Percentiles rank a stretch among this genome's conserved stretches.
Conservation (phyloP, 768 basidiomycete genomes). For the Termitomyces sp. region DNA sequence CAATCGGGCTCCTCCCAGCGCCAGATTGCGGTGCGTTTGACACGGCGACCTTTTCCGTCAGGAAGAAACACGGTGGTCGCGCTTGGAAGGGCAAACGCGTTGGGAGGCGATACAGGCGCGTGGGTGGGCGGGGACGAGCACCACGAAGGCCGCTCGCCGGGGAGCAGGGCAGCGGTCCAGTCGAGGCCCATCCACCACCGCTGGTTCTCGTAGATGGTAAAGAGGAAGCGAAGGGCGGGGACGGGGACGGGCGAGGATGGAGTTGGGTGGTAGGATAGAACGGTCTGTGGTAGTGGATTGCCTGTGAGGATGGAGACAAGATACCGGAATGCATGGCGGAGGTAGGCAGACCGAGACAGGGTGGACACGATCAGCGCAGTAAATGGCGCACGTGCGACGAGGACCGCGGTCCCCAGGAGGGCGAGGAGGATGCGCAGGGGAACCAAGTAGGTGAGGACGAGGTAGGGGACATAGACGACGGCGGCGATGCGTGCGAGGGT, state of each 20-base stretch:
- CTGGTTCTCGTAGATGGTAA: constrained; percentile 92
- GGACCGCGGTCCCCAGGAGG: constrained; percentile 32
- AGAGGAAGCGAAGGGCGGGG: constrained; percentile 65
- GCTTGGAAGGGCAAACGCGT: constrained; percentile 61
- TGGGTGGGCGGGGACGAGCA: constrained; percentile 41
- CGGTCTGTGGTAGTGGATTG: constrained; percentile 38
- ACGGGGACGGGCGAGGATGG: constrained; percentile 26
- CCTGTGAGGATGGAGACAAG: constrained; percentile 49
- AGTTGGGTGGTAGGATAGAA: constrained; percentile 27
- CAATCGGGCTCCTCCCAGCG: constrained; percentile 90
- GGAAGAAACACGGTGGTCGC: constrained; percentile 53
- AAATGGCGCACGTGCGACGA: constrained; percentile 69
- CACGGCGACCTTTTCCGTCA: constrained; percentile 36
- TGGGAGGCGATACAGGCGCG: constrained; percentile 62
- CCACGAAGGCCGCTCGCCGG: constrained; percentile 89
- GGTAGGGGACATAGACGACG: constrained; percentile 58
- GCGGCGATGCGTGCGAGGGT: constrained; percentile 51
- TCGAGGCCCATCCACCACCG: constrained; percentile 98
- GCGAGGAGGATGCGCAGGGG: constrained; percentile 58
- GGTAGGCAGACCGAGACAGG: constrained; percentile 60
- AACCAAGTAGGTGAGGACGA: constrained; percentile 56
- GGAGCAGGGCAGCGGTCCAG: constrained; percentile 90
- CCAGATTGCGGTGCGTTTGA: constrained; percentile 79
- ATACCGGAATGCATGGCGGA: constrained; percentile 57
- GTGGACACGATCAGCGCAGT: constrained; percentile 44